Evolutionary conservation across 441 rosid genomes (phyloP).

Genomic region (Geranium incanum): DNA sequence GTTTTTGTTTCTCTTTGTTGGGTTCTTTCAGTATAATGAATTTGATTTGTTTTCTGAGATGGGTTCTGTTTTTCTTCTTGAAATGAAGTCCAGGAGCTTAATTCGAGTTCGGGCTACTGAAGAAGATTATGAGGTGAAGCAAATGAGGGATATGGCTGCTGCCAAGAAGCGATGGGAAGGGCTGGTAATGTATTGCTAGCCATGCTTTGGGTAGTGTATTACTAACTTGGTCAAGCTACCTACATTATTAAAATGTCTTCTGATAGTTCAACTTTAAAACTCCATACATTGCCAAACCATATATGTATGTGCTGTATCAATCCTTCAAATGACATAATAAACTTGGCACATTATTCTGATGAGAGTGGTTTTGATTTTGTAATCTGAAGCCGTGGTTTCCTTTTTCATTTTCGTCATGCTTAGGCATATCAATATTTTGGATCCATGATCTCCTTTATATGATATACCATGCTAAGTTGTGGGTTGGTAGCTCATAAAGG

Average conservation of each 20-base stretch:
- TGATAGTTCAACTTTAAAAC: neutral
- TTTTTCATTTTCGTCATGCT: neutral
- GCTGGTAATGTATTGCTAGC: slow-evolving; percentile 39
- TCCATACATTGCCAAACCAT: neutral
- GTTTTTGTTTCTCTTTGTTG: neutral
- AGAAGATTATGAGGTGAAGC: slow-evolving; percentile 75
- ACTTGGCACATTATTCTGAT: neutral
- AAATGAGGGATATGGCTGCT: slow-evolving; percentile 85
- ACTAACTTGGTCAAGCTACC: neutral
- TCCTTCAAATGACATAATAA: neutral
- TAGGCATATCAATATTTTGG: neutral
- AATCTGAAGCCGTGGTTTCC: neutral
- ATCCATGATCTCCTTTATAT: neutral
- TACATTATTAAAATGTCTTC: neutral
- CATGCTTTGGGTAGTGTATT: neutral
- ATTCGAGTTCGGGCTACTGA: slow-evolving; percentile 51
- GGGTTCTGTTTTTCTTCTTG: slow-evolving; percentile 10
- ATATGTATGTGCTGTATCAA: neutral
- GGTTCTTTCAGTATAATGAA: neutral
- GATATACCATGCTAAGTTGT: neutral
- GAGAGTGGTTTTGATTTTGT: neutral
- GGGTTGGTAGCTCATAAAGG: neutral
- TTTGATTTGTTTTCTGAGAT: neutral
- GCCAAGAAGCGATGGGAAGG: slow-evolving; percentile 93
- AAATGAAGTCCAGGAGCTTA: slow-evolving; percentile 32